Conservation (phyloP, 1,139 yeast genomes). For the Ogataea hybrid region DNA sequence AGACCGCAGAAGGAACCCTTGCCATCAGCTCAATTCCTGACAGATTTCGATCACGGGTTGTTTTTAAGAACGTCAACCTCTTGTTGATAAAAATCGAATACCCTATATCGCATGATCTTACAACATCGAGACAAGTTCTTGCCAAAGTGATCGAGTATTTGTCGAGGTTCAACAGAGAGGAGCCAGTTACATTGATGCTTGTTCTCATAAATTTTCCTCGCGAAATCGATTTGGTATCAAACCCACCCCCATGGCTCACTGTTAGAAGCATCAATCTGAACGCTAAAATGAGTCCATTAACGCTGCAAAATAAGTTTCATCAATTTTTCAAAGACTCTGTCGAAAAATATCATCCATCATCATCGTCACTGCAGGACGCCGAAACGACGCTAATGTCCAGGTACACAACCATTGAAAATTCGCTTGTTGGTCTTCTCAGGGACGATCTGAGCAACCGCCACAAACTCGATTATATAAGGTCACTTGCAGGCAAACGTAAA, state of each 20-base stretch:
- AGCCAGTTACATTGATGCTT: slow-evolving; percentile 20
- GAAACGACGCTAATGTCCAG: slow-evolving; percentile 18
- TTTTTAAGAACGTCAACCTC: slow-evolving; percentile 41
- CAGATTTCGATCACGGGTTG: slow-evolving; percentile 36
- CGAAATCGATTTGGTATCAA: not conserved
- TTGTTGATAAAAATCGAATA: slow-evolving; percentile 49
- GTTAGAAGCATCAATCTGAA: slow-evolving; percentile 1
- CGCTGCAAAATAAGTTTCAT: slow-evolving; percentile 4
- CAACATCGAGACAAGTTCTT: slow-evolving; percentile 39
- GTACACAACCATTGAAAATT: slow-evolving; percentile 18
- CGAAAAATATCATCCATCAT: not conserved
- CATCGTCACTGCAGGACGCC: slow-evolving; percentile 8
- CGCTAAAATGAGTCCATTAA: slow-evolving; percentile 2
- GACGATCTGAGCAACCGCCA: slow-evolving; percentile 7
- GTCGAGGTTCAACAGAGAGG: slow-evolving; percentile 37
- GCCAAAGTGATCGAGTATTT: slow-evolving; percentile 39
- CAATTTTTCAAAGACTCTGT: not conserved
- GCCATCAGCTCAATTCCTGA: slow-evolving; percentile 42
- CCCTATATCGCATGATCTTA: slow-evolving; percentile 32
- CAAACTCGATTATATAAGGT: slow-evolving; percentile 13
- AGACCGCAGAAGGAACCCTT: slow-evolving; percentile 29
- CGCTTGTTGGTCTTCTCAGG: slow-evolving; percentile 15
- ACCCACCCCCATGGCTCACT: slow-evolving; percentile 10
- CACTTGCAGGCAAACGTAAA: slow-evolving; percentile 10
- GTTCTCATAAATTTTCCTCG: slow-evolving; percentile 13